Base-by-base conservation (phyloP, 306 rosid species). In the Albizia julibrissin region DNA sequence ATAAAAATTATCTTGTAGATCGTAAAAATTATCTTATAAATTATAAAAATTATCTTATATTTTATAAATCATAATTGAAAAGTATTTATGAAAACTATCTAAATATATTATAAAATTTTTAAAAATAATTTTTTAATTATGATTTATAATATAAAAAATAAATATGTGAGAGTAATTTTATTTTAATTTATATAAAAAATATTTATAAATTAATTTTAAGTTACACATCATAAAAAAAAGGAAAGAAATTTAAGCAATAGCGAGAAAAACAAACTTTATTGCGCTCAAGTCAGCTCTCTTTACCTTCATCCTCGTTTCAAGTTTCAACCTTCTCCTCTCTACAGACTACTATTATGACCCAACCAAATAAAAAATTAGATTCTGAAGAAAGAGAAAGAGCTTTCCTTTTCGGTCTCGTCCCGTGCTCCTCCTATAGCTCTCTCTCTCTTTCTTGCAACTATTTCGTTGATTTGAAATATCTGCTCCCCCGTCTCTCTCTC, bases 341-440 rank as follows among this genome's bases (percentile, higher is more conserved):
- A 5, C 61, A 31, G 2, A 42, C 76, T 29, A 16, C 37, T 15
- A 11, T 6, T 18, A 13, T 13, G 54, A 24, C 70, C 56, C 54
- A 62, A 64, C 66, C 29, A 44, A 42, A 61, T 76, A 61, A 59
- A 61, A 76, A 8, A 77, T 2, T 43, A 47, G 34, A 78, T 78
- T 65, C 49, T 78, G 10, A 26, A n/a, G 65, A 77, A 47, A 77
- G 64, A 78, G 62, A 66, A 21, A 46, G 81, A 67, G 69, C 44
- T 69, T 82, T 82, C 81, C 81, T 76, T 56, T 82, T 56, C 65
- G 68, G 77, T 52, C 69, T 39, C 24, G 19, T 56, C 29, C 78
- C 50, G 39, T n/a, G 65, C 31, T 22, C 1, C 65, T 22, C 10
- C 37, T 33, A n/a, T 29, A 37, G 62, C n/a, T 66, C 64, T n/a